phyloP scores from a whole-genome alignment of 306 rosid species.

The Betula pendula region DNA sequence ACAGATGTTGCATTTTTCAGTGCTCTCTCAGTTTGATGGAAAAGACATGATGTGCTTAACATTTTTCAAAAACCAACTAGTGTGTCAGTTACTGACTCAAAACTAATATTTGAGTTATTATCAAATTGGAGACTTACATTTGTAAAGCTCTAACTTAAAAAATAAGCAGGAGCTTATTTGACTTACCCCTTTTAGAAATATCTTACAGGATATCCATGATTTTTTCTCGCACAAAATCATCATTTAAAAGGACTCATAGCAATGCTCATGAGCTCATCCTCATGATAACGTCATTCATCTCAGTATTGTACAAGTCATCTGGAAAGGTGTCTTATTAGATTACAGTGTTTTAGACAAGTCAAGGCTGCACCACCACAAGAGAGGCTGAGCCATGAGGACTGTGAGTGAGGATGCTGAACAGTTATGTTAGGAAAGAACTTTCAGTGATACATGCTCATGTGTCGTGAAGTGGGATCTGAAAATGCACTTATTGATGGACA shows the following conservation, averaged over 20 bases:
- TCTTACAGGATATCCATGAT: background rate
- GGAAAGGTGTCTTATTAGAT: background rate
- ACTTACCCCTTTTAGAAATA: background rate
- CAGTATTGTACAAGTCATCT: background rate
- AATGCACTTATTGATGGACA: background rate
- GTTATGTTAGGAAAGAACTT: too few relatives aligned
- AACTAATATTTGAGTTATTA: background rate
- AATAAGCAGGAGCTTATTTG: background rate
- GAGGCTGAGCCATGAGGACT: background rate
- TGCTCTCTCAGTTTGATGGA: background rate
- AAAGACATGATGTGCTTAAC: background rate
- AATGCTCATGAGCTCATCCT: background rate
- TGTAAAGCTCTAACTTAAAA: background rate
- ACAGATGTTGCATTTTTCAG: background rate
- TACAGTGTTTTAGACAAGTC: background rate
- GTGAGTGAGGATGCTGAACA: background rate
- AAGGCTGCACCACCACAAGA: background rate
- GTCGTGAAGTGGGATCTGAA: too few relatives aligned
- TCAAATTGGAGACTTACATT: background rate
- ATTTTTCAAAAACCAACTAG: background rate
- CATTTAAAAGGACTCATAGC: background rate
- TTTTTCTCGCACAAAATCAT: background rate
- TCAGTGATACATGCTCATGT: too few relatives aligned
- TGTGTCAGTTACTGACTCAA: background rate
- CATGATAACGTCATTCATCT: background rate